These are phyloP conservation scores for Solanum verrucosum DNA, from an alignment of 257 asterid genomes.

Conservation along the genomic window DNA sequence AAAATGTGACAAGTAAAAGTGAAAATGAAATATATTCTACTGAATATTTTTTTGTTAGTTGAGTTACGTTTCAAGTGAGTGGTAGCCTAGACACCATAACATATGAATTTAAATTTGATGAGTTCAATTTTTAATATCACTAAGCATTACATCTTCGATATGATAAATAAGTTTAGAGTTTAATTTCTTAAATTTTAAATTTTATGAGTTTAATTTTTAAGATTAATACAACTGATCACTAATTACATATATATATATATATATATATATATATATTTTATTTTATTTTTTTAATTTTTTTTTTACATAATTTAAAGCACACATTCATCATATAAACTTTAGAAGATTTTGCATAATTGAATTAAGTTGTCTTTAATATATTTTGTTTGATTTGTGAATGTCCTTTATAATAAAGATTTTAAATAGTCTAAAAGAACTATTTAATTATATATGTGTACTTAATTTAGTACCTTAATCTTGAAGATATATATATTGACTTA, in stretches of 20 bases:
- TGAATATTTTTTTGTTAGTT: not conserved
- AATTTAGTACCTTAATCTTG: not conserved
- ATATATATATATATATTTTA: too few species aligned
- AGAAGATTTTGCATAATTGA: not conserved
- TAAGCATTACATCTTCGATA: too few species aligned
- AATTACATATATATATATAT: too few species aligned
- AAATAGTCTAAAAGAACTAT: not conserved
- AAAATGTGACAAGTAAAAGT: too few species aligned
- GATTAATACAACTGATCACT: too few species aligned
- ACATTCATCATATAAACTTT: not conserved
- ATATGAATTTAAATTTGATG: not conserved
- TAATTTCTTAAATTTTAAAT: too few species aligned
- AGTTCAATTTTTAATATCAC: too few species aligned
- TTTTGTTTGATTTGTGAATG: not conserved
- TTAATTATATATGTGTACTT: not conserved
- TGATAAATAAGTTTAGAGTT: too few species aligned
- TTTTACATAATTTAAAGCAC: not conserved
- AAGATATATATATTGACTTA: not conserved
- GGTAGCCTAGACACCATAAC: not conserved
- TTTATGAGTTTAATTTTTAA: too few species aligned
- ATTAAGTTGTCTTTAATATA: not conserved
- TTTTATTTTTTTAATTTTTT: too few species aligned
- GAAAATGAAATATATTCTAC: too few species aligned
- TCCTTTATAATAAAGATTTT: not conserved
- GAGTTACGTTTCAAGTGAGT: not conserved